Conservation (phyloP, 805 yeast species). For the Yarrowia hollandica region DNA sequence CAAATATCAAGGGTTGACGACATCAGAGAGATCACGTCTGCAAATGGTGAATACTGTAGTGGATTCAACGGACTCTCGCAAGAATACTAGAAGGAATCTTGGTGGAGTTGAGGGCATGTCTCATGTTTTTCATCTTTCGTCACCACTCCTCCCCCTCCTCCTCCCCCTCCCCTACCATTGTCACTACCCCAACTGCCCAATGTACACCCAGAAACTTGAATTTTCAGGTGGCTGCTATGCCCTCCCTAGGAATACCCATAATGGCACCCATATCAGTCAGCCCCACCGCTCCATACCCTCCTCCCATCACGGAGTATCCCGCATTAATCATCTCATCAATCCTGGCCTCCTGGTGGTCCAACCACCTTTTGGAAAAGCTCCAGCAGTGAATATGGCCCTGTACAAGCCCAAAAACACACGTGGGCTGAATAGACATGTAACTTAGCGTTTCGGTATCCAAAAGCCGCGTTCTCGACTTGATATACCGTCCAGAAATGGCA, state of each 20-base stretch:
- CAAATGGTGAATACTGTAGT: too few relatives aligned
- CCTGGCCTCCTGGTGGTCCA: neutral
- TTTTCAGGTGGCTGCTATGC: too few relatives aligned
- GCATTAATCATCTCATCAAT: neutral
- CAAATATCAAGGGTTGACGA: too few relatives aligned
- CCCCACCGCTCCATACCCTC: neutral
- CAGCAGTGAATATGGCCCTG: neutral
- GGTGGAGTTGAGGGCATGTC: too few relatives aligned
- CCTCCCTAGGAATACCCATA: neutral
- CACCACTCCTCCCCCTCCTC: too few relatives aligned
- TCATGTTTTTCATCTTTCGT: too few relatives aligned
- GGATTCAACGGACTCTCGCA: too few relatives aligned
- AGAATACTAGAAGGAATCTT: too few relatives aligned
- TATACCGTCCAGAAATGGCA: conserved; percentile 7
- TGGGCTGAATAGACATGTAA: neutral
- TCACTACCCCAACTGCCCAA: too few relatives aligned
- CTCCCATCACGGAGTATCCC: neutral
- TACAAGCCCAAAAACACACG: neutral
- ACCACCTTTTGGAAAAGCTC: neutral
- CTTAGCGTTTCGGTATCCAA: neutral
- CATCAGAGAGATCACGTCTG: too few relatives aligned
- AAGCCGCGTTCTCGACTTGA: neutral
- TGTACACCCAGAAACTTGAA: too few relatives aligned
- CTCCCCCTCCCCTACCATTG: too few relatives aligned
- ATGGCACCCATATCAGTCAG: neutral